Conservation (phyloP, 1,284 basidiomycete genomes). For the Ustilago esculenta region DNA sequence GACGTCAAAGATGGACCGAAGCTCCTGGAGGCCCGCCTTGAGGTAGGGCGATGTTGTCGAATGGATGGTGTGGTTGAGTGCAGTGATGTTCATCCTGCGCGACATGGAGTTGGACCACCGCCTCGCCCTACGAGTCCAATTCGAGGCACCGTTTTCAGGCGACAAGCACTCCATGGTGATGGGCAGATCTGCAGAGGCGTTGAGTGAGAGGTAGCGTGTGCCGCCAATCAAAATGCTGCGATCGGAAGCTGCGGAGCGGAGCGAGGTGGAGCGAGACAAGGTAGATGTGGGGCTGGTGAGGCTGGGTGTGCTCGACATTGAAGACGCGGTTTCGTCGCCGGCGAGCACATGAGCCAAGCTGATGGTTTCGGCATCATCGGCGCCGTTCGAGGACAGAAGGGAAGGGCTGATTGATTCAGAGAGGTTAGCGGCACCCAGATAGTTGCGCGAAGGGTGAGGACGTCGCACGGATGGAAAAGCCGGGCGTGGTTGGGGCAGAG, state of each 20-base stretch:
- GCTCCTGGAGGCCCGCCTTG: slow-evolving; percentile 53
- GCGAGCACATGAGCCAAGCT: background rate
- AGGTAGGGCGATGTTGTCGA: slow-evolving; percentile 50
- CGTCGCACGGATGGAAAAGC: slow-evolving; percentile 13
- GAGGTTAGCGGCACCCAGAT: background rate
- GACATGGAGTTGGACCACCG: slow-evolving; percentile 44
- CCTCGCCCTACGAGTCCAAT: slow-evolving; percentile 29
- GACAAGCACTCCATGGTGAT: slow-evolving; percentile 6
- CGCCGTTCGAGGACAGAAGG: slow-evolving; percentile 6
- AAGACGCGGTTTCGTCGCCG: slow-evolving; percentile 11
- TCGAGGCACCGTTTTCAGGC: slow-evolving; percentile 6
- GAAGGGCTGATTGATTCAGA: slow-evolving; percentile 1
- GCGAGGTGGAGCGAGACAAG: slow-evolving; percentile 38
- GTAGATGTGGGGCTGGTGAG: slow-evolving; percentile 28
- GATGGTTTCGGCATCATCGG: background rate
- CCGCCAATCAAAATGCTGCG: slow-evolving; percentile 12
- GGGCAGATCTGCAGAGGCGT: slow-evolving; percentile 25
- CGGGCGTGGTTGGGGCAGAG: slow-evolving; percentile 3
- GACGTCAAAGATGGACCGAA: slow-evolving; percentile 57
- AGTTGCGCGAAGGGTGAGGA: slow-evolving; percentile 9
- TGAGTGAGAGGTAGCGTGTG: slow-evolving; percentile 21
- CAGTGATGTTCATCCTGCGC: slow-evolving; percentile 36
- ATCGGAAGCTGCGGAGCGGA: slow-evolving; percentile 26
- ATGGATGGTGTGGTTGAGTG: slow-evolving; percentile 35
- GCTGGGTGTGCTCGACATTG: slow-evolving; percentile 38